Evolutionary conservation across 2,329 filamentous ascomycete species (phyloP).

Genomic region (Didymella exigua): DNA sequence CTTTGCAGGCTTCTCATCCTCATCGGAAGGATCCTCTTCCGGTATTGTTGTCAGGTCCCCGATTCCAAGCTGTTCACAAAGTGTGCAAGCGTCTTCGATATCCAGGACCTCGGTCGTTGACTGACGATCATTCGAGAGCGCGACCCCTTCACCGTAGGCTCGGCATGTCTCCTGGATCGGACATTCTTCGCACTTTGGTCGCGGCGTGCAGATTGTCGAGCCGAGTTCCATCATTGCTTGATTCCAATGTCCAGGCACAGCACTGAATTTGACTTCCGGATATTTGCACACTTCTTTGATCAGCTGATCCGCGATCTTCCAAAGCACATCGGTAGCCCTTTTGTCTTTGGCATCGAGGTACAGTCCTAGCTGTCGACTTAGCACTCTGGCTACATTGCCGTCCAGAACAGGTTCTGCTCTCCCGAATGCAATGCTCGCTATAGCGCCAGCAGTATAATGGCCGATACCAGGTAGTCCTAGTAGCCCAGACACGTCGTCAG

Average conservation of each 20-base stretch:
- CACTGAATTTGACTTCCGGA: conserved; percentile 48
- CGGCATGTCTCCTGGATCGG: conserved; percentile 42
- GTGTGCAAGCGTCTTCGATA: conserved; percentile 41
- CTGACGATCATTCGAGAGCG: conserved; percentile 24
- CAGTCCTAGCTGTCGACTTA: conserved; percentile 65
- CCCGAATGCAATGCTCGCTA: conserved; percentile 68
- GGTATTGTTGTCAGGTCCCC: conserved; percentile 37
- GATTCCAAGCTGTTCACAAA: conserved; percentile 37
- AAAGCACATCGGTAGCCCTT: conserved; percentile 60
- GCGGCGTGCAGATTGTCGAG: conserved; percentile 66
- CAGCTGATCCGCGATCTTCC: conserved; percentile 63
- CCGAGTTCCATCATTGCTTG: conserved; percentile 70
- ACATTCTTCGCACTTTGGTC: conserved; percentile 59
- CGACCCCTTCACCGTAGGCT: conserved; percentile 40
- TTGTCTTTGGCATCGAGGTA: conserved; percentile 63
- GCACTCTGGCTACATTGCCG: conserved; percentile 66
- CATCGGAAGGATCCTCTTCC: conserved; percentile 23
- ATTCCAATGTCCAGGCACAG: conserved; percentile 65
- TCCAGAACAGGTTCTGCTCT: conserved; percentile 66
- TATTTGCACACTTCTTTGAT: conserved; percentile 57
- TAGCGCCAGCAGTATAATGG: conserved; percentile 66
- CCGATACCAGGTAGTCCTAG: conserved; percentile 64
- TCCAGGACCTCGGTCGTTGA: conserved; percentile 21
- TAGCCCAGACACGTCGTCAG: conserved; percentile 53
- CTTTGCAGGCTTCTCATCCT: conserved; percentile 27